These are phyloP conservation scores for Podospora australis DNA, from an alignment of 495 filamentous ascomycete species.

Conservation along the genomic window DNA sequence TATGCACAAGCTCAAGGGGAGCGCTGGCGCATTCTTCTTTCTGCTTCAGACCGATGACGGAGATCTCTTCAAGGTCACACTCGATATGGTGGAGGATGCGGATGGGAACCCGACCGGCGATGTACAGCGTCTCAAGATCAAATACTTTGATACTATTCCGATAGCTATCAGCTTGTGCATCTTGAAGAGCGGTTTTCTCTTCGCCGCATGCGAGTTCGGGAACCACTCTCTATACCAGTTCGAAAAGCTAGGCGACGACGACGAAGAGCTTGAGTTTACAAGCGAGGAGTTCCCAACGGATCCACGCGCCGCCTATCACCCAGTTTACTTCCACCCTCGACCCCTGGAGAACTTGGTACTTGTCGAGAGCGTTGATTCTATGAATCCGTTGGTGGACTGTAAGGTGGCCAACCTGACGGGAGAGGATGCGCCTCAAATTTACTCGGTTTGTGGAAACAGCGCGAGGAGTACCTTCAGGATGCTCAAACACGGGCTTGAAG, in stretches of 20 bases:
- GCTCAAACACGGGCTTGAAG: conserved; percentile 85
- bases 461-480: conserved; percentile 85
- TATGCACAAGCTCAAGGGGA: conserved; percentile 93
- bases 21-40: conserved; percentile 82
- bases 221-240: conserved; percentile 97
- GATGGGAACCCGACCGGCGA: conserved; percentile 70
- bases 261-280: conserved; percentile 75
- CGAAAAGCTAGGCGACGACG: conserved; percentile 94
- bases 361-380: conserved; percentile 77
- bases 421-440: conserved; percentile 95
- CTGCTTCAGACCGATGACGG: conserved; percentile 93
- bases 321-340: conserved; percentile 79
- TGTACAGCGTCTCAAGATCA: conserved; percentile 80
- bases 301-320: conserved; percentile 56
- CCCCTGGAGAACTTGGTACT: conserved; percentile 74
- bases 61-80: conserved; percentile 91
- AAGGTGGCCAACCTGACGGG: conserved; percentile 82
- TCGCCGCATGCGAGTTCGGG: conserved; percentile 84
- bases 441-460: conserved; percentile 80
- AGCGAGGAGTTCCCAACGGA: conserved; percentile 80
- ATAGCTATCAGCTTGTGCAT: conserved; percentile 81
- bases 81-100: conserved; percentile 83
- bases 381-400: conserved; percentile 87
- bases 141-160: conserved; percentile 96
- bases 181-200: conserved; percentile 92